Evolutionary conservation across 164 flowering plant genomes (phyloP).

Genomic region (Aristolochia fimbriata): DNA sequence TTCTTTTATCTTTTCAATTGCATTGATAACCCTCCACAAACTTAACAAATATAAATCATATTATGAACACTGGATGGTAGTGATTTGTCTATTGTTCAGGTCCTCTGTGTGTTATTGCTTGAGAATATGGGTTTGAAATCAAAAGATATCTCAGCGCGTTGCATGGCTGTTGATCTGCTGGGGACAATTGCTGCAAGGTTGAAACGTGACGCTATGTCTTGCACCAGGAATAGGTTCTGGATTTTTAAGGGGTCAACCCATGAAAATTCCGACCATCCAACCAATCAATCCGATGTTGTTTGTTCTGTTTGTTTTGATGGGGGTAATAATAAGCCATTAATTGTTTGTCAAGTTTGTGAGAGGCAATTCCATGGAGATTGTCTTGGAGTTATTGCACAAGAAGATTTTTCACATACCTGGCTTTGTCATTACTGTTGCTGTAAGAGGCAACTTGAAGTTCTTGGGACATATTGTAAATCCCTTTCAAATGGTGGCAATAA

Average conservation of each 20-base stretch:
- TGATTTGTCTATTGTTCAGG: slow-evolving; percentile 33
- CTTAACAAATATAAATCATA: too few relatives aligned
- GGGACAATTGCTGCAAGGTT: slow-evolving; percentile 91
- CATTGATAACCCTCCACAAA: too few relatives aligned
- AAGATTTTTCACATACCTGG: slow-evolving; percentile 38
- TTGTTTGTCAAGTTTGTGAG: slow-evolving; percentile 63
- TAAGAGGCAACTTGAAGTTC: slow-evolving; percentile 64
- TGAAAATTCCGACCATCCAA: slow-evolving; percentile 19
- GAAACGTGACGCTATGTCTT: slow-evolving; percentile 68
- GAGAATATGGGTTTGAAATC: slow-evolving; percentile 95
- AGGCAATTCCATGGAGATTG: slow-evolving; percentile 81
- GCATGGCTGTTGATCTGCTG: slow-evolving; percentile 87
- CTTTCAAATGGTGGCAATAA: slow-evolving; percentile 31
- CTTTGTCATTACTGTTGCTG: slow-evolving; percentile 65
- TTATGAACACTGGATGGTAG: too few relatives aligned
- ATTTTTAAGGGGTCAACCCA: slow-evolving; percentile 42
- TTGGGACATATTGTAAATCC: slow-evolving; percentile 60
- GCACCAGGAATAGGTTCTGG: slow-evolving; percentile 63
- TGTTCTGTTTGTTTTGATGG: slow-evolving; percentile 69
- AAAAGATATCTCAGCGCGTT: slow-evolving; percentile 73
- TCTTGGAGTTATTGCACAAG: slow-evolving; percentile 56
- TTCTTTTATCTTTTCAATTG: background rate
- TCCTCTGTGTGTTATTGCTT: slow-evolving; percentile 90
- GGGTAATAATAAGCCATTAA: slow-evolving; percentile 33
- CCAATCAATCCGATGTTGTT: slow-evolving; percentile 30